Percentiles rank a stretch among this genome's conserved stretches.
Evolutionary conservation across 306 rosid genomes (phyloP).

Genomic region (Elaeagnus macrophylla): DNA sequence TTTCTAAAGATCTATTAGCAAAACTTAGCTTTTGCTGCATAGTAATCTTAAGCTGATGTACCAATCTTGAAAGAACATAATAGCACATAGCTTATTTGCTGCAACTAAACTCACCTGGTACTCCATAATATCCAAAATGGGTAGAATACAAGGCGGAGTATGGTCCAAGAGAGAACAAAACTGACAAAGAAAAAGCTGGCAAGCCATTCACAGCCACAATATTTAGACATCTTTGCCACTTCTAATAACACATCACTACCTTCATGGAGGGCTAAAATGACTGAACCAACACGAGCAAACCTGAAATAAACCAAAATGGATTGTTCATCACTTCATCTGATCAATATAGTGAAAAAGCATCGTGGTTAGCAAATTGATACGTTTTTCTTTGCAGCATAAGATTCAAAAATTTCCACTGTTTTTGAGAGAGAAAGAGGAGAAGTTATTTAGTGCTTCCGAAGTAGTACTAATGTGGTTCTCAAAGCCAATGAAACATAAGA

Average conservation of each 20-base stretch:
- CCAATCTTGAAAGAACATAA: background rate
- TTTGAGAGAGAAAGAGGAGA: background rate
- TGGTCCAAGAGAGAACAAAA: slow-evolving; percentile 26
- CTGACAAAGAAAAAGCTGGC: slow-evolving; percentile 14
- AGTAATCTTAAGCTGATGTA: background rate
- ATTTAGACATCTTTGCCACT: slow-evolving; percentile 29
- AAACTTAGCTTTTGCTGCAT: background rate
- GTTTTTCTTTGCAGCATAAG: too few relatives aligned
- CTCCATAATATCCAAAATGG: slow-evolving; percentile 36
- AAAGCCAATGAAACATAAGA: too few relatives aligned
- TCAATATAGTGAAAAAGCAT: background rate
- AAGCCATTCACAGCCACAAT: slow-evolving; percentile 21
- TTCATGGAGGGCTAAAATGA: slow-evolving; percentile 32
- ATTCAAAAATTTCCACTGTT: too few relatives aligned
- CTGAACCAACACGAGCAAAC: slow-evolving; percentile 28
- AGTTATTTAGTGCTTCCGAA: too few relatives aligned
- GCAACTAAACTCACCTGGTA: slow-evolving; percentile 21
- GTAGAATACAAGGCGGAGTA: slow-evolving; percentile 25
- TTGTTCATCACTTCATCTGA: background rate
- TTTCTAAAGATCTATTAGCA: too few relatives aligned
- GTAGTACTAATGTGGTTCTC: too few relatives aligned
- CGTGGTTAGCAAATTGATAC: too few relatives aligned
- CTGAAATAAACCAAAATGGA: slow-evolving; percentile 6
- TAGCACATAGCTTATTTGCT: background rate
- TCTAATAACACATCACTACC: slow-evolving; percentile 31